A percentile compares a stretch with the other conserved stretches of the same genome.
These are phyloP conservation scores for Prinsepia uniflora DNA, from an alignment of 306 rosid species.

Conservation along the genomic window DNA sequence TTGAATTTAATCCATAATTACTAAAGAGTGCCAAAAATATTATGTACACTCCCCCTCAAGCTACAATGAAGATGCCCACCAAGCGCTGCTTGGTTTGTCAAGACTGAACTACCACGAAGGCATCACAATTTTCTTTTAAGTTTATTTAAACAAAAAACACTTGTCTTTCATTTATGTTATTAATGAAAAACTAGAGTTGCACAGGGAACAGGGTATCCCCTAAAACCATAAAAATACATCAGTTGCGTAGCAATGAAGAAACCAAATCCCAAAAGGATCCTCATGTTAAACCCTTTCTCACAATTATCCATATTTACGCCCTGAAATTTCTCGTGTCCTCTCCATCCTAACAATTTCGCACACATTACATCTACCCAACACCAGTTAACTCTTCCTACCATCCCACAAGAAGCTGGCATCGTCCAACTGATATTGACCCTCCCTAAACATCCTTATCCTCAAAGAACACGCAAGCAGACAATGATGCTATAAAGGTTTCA, in stretches of 20 bases:
- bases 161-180: background rate
- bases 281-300: background rate
- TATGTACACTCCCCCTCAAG: background rate
- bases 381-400: too few relatives aligned
- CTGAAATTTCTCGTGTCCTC: background rate
- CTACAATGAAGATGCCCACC: background rate
- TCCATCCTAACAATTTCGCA: too few relatives aligned
- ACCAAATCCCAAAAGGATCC: background rate
- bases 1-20: background rate
- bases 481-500: background rate
- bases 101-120: background rate
- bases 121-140: background rate
- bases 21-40: background rate
- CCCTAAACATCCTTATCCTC: background rate
- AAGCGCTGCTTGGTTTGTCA: background rate
- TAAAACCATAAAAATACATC: background rate
- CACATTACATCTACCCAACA: too few relatives aligned
- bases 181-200: background rate
- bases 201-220: background rate
- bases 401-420: background rate
- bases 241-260: background rate
- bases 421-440: background rate
- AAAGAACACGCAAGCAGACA: background rate
- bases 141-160: background rate
- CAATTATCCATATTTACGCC: background rate